phyloP scores from a whole-genome alignment of 371 early-diverging fungal genomes.

The Apophysomyces trapeziformis region DNA sequence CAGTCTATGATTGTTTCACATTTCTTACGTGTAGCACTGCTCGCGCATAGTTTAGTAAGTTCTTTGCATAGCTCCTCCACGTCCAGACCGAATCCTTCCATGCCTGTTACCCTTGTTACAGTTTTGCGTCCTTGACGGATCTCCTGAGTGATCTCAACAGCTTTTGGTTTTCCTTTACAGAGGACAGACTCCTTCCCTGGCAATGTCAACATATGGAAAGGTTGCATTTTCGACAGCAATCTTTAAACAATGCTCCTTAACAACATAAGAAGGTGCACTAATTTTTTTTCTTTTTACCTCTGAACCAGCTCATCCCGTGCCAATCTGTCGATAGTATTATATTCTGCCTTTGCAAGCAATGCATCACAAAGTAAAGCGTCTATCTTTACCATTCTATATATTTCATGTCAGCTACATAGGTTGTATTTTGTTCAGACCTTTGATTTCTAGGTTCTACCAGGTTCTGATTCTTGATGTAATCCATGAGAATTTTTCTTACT shows the following conservation, averaged over 20 bases:
- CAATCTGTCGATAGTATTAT: slow-evolving; percentile 52
- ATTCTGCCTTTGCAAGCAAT: slow-evolving; percentile 62
- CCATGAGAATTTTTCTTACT: slow-evolving; percentile 56
- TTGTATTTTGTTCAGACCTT: slow-evolving; percentile 31
- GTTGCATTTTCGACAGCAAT: slow-evolving; percentile 58
- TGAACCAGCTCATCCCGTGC: slow-evolving; percentile 60
- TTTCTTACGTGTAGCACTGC: slow-evolving; percentile 64
- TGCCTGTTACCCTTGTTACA: slow-evolving; percentile 64
- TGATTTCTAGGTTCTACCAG: slow-evolving; percentile 67
- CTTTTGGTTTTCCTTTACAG: slow-evolving; percentile 50
- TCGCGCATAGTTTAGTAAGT: slow-evolving; percentile 67
- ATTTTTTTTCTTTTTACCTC: slow-evolving; percentile 16
- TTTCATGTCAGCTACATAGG: slow-evolving; percentile 6
- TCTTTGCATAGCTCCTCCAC: slow-evolving; percentile 66
- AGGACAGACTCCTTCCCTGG: slow-evolving; percentile 51
- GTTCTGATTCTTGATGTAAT: slow-evolving; percentile 61
- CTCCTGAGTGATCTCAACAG: slow-evolving; percentile 64
- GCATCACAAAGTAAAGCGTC: slow-evolving; percentile 67
- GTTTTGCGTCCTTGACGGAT: slow-evolving; percentile 68
- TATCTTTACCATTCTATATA: slow-evolving; percentile 52
- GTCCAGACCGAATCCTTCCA: slow-evolving; percentile 67
- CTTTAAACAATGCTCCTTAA: slow-evolving; percentile 18
- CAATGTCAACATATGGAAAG: slow-evolving; percentile 49
- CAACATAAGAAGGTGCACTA: background rate
- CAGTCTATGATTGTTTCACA: background rate